Conservation (phyloP, 2,329 filamentous ascomycete genomes). For the Aureobasidium pullulans region DNA sequence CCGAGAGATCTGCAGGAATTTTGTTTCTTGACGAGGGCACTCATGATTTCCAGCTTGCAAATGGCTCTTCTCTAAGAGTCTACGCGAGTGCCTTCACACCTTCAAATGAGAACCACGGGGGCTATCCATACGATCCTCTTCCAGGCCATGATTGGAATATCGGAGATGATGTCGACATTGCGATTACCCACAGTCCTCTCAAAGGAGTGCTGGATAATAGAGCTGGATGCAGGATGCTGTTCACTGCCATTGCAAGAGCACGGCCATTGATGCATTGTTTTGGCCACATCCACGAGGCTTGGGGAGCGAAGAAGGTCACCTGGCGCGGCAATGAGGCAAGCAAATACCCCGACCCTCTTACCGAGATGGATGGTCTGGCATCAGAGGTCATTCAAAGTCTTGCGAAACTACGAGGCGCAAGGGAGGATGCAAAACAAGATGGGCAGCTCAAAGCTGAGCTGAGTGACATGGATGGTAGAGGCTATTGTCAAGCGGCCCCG, state of each 20-base stretch:
- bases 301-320: constrained; percentile 47
- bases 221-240: constrained; percentile 40
- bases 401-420: neutral
- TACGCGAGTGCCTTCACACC: constrained; percentile 50
- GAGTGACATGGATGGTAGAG: neutral
- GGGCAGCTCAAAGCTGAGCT: neutral
- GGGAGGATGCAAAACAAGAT: neutral
- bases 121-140: constrained; percentile 37
- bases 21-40: constrained; percentile 48
- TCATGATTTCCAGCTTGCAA: constrained; percentile 38
- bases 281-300: constrained; percentile 54
- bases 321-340: constrained; percentile 37
- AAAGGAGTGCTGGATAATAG: constrained; percentile 23
- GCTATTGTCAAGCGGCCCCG: neutral
- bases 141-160: constrained; percentile 27
- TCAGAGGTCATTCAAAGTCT: neutral
- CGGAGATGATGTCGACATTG: constrained; percentile 28
- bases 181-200: constrained; percentile 36
- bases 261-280: constrained; percentile 48
- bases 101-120: constrained; percentile 46
- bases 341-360: neutral
- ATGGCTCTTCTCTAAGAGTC: constrained; percentile 42
- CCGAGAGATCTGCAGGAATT: constrained; percentile 23
- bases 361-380: neutral
- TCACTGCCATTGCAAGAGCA: constrained; percentile 38